Evolutionary conservation across 352 stramenopile genomes (phyloP).

Genomic region (Plasmopara muralis): DNA sequence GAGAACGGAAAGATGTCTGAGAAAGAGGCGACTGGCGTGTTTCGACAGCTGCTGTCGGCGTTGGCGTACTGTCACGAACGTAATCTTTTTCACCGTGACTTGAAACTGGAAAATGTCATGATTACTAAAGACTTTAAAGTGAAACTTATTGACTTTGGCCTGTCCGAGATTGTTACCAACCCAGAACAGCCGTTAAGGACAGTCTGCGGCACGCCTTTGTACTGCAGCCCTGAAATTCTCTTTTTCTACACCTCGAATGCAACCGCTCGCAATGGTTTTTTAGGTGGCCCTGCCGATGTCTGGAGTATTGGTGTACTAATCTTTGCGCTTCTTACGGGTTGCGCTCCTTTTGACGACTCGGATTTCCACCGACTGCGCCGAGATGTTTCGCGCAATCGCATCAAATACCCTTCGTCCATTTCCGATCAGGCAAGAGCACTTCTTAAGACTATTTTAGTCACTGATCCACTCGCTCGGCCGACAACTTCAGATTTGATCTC

Average conservation of each 20-base stretch:
- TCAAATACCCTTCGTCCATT: constrained; percentile 58
- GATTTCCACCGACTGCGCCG: constrained; percentile 53
- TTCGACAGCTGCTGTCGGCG: constrained; percentile 86
- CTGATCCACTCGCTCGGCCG: constrained; percentile 49
- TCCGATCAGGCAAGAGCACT: constrained; percentile 58
- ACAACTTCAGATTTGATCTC: constrained; percentile 52
- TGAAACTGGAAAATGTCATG: constrained; percentile 96
- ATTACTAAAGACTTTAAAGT: constrained; percentile 88
- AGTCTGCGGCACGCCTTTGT: constrained; percentile 75
- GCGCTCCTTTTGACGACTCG: constrained; percentile 74
- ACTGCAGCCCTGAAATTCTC: constrained; percentile 76
- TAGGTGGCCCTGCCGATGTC: constrained; percentile 58
- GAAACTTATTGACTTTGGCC: constrained; percentile 95
- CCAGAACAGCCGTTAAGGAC: constrained; percentile 61
- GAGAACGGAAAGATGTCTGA: constrained; percentile 69
- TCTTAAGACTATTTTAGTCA: constrained; percentile 60
- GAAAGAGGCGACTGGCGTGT: constrained; percentile 41
- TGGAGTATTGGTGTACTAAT: constrained; percentile 51
- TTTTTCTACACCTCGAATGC: constrained; percentile 37
- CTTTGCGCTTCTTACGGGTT: constrained; percentile 77
- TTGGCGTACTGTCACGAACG: constrained; percentile 89
- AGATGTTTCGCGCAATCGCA: constrained; percentile 61
- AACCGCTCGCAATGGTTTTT: constrained; percentile 35
- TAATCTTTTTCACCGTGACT: constrained; percentile 91
- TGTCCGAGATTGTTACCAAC: constrained; percentile 81